phyloP scores from a whole-genome alignment of 179 eudicot species.

The Dionaea muscipula region DNA sequence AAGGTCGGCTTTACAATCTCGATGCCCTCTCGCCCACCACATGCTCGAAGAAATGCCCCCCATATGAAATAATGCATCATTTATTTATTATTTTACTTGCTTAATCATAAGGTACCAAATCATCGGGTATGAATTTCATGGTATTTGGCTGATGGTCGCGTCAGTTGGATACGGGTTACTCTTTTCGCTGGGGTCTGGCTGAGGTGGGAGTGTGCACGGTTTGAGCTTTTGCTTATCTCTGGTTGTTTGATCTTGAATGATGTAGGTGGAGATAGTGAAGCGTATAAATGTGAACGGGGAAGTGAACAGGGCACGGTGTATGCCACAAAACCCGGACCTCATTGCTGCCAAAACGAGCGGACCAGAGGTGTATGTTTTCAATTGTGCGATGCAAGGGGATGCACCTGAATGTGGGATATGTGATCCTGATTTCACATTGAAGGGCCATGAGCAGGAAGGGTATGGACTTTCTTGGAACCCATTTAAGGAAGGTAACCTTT shows the following conservation, averaged over 20 bases:
- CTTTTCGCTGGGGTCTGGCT: too few relatives aligned
- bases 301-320: constrained; percentile 74
- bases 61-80: too few relatives aligned
- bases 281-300: constrained; percentile 73
- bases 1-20: constrained; percentile 28
- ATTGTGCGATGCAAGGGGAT: constrained; percentile 34
- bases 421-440: constrained; percentile 55
- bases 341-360: constrained; percentile 81
- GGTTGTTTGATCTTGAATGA: neutral
- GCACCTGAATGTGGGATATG: constrained; percentile 25
- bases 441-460: constrained; percentile 95
- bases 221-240: constrained; percentile 1
- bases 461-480: constrained; percentile 92
- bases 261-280: constrained; percentile 71
- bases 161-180: too few relatives aligned
- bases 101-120: too few relatives aligned
- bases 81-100: neutral
- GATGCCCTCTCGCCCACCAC: constrained; percentile 11
- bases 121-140: too few relatives aligned
- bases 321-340: constrained; percentile 64
- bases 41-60: constrained; percentile 60
- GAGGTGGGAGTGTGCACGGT: too few relatives aligned
- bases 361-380: constrained; percentile 66
- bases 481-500: constrained; percentile 58
- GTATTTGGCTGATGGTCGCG: too few relatives aligned